A percentile compares a stretch with the other conserved stretches of the same genome.
These are phyloP conservation scores for Lentithecium fluviatile DNA, from an alignment of 495 filamentous ascomycete genomes.

Conservation along the genomic window DNA sequence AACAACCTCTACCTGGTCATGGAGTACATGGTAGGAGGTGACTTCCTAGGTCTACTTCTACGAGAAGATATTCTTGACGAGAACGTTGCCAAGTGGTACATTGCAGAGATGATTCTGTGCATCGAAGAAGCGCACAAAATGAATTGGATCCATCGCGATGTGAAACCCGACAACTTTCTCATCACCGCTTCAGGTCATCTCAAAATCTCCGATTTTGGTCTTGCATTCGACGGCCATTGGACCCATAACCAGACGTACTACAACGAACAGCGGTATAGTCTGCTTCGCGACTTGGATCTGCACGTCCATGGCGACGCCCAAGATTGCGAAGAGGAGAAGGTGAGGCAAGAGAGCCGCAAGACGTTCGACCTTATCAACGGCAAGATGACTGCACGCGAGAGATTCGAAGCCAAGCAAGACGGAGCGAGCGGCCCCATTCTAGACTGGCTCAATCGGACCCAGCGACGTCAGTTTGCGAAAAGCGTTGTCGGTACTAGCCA, in stretches of 20 bases:
- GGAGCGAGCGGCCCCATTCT: conserved; percentile 49
- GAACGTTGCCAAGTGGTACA: conserved; percentile 74
- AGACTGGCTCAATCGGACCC: conserved; percentile 73
- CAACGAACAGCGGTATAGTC: conserved; percentile 72
- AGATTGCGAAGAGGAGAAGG: conserved; percentile 59
- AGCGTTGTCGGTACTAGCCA: conserved; percentile 95
- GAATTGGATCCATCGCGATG: conserved; percentile 87
- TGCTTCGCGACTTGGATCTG: conserved; percentile 74
- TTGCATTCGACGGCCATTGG: conserved; percentile 95
- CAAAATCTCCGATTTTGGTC: conserved; percentile 92
- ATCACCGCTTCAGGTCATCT: conserved; percentile 84
- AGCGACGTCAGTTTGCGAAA: conserved; percentile 70
- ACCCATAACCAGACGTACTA: conserved; percentile 83
- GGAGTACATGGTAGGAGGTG: conserved; percentile 96
- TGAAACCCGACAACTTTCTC: conserved; percentile 96
- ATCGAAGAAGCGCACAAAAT: conserved; percentile 89
- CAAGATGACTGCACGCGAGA: conserved; percentile 53
- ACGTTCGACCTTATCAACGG: conserved; percentile 50
- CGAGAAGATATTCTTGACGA: conserved; percentile 79
- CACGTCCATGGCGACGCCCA: conserved; percentile 70
- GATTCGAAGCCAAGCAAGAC: conserved; percentile 28
- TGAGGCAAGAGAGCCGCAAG: conserved; percentile 51
- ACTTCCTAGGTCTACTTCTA: conserved; percentile 83
- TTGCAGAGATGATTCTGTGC: conserved; percentile 93
- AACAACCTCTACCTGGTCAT: conserved; percentile 86